Evolutionary conservation across 2,329 filamentous ascomycete species (phyloP).

Genomic region (Nemania sp.): DNA sequence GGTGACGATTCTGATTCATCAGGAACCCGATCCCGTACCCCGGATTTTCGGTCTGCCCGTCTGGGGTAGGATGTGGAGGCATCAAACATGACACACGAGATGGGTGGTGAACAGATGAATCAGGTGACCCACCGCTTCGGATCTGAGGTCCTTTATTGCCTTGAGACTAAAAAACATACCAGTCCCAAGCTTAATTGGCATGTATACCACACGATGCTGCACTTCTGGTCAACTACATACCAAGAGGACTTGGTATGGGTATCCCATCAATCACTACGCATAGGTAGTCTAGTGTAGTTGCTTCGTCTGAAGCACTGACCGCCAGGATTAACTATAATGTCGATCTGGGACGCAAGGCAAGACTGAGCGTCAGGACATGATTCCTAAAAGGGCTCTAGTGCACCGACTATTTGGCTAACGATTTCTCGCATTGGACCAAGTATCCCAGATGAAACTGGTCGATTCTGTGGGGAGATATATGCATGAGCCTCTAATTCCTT

Average conservation of each 20-base stretch:
- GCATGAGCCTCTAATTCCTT: constrained; percentile 8
- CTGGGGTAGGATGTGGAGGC: constrained; percentile 18
- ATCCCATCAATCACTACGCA: too few species aligned
- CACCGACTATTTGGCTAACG: not conserved
- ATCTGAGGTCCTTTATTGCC: constrained; percentile 31
- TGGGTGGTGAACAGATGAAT: constrained; percentile 11
- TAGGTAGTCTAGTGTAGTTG: not conserved
- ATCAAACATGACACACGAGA: constrained; percentile 1
- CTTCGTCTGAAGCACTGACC: constrained; percentile 17
- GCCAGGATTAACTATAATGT: constrained; percentile 16
- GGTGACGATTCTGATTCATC: not conserved
- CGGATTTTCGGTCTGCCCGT: constrained; percentile 31
- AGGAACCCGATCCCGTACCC: constrained; percentile 27
- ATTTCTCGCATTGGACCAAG: constrained; percentile 2
- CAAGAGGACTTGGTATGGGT: not conserved
- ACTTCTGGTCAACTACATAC: too few species aligned
- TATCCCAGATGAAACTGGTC: constrained; percentile 14
- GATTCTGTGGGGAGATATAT: constrained; percentile 8
- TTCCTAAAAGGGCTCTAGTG: constrained; percentile 14
- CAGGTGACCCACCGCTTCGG: constrained; percentile 29
- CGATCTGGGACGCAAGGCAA: constrained; percentile 2
- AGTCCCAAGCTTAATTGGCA: too few species aligned
- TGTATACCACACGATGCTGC: too few species aligned
- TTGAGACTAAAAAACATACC: not conserved
- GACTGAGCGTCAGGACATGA: constrained; percentile 9